These are phyloP conservation scores for Multifurca ochricompacta DNA, from an alignment of 768 basidiomycete species.

Conservation along the genomic window DNA sequence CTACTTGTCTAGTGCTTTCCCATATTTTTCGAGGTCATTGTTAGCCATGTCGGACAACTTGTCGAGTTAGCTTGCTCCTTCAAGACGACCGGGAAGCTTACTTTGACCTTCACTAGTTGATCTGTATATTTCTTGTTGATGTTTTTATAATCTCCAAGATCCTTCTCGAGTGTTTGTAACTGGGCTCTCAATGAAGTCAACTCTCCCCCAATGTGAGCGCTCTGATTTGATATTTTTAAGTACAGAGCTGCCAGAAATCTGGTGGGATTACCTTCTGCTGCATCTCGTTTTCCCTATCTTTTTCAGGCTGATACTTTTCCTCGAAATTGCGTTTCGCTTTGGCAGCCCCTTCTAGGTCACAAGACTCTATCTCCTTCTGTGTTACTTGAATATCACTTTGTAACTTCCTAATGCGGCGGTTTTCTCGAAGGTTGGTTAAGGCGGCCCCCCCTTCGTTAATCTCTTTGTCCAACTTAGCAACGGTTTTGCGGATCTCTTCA, in stretches of 20 bases:
- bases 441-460: slow-evolving; percentile 68
- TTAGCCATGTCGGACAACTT: slow-evolving; percentile 98
- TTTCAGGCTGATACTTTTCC: slow-evolving; percentile 63
- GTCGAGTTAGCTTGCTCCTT: not conserved
- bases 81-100: slow-evolving; percentile 26
- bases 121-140: slow-evolving; percentile 80
- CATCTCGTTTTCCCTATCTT: slow-evolving; percentile 63
- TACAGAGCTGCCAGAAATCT: not conserved
- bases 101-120: slow-evolving; percentile 93
- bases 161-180: slow-evolving; percentile 54
- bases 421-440: slow-evolving; percentile 70
- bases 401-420: slow-evolving; percentile 68
- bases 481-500: slow-evolving; percentile 34
- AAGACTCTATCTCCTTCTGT: slow-evolving; percentile 60
- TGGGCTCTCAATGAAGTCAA: slow-evolving; percentile 65
- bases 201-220: slow-evolving; percentile 77
- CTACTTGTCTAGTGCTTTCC: slow-evolving; percentile 93
- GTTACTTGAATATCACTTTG: slow-evolving; percentile 56
- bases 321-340: slow-evolving; percentile 82
- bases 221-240: slow-evolving; percentile 34
- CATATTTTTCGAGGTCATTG: slow-evolving; percentile 94
- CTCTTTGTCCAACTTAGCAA: slow-evolving; percentile 64
- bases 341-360: slow-evolving; percentile 81
- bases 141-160: slow-evolving; percentile 81
- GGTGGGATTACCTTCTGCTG: slow-evolving; percentile 50